phyloP scores from a whole-genome alignment of 2,329 filamentous ascomycete genomes.

The Trichocomaceae sp. region DNA sequence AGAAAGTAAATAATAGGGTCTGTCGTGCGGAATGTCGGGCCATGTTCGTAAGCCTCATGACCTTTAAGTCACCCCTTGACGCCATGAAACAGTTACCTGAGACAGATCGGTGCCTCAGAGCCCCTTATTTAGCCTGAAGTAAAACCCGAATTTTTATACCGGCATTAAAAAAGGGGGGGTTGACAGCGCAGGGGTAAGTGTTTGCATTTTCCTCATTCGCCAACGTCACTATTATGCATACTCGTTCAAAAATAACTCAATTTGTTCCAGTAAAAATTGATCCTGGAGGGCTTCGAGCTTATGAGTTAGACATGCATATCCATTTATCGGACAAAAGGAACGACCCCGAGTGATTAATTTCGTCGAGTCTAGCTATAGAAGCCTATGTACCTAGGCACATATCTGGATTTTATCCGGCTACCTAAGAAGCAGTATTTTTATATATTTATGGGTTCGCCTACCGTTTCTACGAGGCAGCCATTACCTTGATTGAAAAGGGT shows the following conservation, averaged over 20 bases:
- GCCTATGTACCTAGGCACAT: background rate
- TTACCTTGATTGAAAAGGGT: background rate
- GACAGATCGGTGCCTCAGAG: background rate
- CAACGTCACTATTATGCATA: background rate
- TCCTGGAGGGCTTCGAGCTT: background rate
- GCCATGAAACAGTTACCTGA: background rate
- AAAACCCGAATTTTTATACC: background rate
- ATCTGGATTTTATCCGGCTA: slow-evolving; percentile 1
- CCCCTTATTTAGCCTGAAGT: slow-evolving; percentile 1
- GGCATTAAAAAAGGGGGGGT: background rate
- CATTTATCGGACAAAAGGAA: slow-evolving; percentile 2
- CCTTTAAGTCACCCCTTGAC: background rate
- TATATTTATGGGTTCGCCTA: slow-evolving; percentile 1
- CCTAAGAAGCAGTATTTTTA: background rate
- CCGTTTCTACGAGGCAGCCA: background rate
- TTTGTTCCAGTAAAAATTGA: background rate
- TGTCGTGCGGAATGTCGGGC: background rate
- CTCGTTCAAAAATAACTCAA: background rate
- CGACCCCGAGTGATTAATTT: background rate
- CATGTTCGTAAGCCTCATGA: background rate
- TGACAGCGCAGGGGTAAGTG: too few species aligned
- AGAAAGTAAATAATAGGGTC: too few species aligned
- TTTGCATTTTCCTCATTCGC: background rate
- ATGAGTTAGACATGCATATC: too few species aligned
- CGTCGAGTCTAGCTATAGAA: background rate